These are phyloP conservation scores for Agrostemma githago DNA, from an alignment of 148 eudicot species.

Conservation along the genomic window DNA sequence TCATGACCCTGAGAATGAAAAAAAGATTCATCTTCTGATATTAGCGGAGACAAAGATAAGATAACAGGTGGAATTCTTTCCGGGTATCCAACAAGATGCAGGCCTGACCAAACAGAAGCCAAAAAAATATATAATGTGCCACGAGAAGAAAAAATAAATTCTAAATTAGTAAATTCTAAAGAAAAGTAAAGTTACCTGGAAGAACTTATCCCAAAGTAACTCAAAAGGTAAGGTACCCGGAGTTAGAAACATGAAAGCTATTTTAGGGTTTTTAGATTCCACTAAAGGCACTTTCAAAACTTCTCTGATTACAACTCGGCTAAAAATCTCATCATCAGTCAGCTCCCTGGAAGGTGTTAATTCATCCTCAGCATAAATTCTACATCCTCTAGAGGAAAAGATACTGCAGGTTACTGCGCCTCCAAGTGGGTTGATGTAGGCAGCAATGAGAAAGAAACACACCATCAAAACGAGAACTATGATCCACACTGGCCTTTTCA, in stretches of 20 bases:
- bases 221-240: constrained; percentile 80
- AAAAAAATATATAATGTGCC: too few species aligned
- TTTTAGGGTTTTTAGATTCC: constrained; percentile 48
- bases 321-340: constrained; percentile 64
- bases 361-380: constrained; percentile 29
- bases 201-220: constrained; percentile 80
- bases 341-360: constrained; percentile 41
- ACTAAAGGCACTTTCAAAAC: constrained; percentile 41
- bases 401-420: constrained; percentile 42
- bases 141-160: background rate
- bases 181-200: constrained; percentile 44
- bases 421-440: constrained; percentile 38
- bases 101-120: too few species aligned
- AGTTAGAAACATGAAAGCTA: constrained; percentile 75
- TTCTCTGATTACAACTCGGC: constrained; percentile 73
- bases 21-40: background rate
- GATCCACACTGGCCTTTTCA: constrained; percentile 54
- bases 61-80: too few species aligned
- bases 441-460: constrained; percentile 47
- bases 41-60: too few species aligned
- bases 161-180: background rate
- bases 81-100: too few species aligned
- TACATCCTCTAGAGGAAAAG: constrained; percentile 46
- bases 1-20: constrained; percentile 49
- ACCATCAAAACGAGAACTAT: constrained; percentile 45